phyloP scores from a whole-genome alignment of 1,284 basidiomycete genomes.

The Coniferiporia weirii region DNA sequence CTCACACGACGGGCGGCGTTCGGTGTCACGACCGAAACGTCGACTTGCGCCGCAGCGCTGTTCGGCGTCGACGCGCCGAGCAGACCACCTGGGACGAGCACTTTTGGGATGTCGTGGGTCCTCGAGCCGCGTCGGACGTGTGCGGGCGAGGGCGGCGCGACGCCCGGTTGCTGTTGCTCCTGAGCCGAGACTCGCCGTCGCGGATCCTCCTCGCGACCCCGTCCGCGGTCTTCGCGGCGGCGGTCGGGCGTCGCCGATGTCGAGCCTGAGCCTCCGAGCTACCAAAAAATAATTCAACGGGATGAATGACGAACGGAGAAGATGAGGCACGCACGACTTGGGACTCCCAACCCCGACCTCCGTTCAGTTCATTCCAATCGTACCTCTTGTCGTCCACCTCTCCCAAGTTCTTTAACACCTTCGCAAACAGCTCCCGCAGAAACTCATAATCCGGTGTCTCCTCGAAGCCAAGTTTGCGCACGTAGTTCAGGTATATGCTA shows the following conservation, averaged over 20 bases:
- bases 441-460: conserved; percentile 98
- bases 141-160: conserved; percentile 64
- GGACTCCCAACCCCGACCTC: conserved; percentile 93
- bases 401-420: conserved; percentile 84
- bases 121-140: conserved; percentile 70
- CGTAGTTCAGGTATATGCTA: conserved; percentile 84
- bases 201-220: conserved; percentile 37
- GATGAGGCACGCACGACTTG: conserved; percentile 53
- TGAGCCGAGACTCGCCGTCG: conserved; percentile 39
- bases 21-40: conserved; percentile 54
- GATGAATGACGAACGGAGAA: conserved; percentile 3
- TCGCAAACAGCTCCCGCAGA: conserved; percentile 85
- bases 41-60: conserved; percentile 68
- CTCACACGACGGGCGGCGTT: conserved; percentile 51
- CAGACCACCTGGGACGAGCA: conserved; percentile 40
- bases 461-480: conserved; percentile 85
- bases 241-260: conserved; percentile 44
- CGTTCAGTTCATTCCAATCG: conserved; percentile 88
- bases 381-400: conserved; percentile 87
- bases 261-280: conserved; percentile 46
- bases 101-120: conserved; percentile 51
- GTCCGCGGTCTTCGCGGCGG: conserved; percentile 50
- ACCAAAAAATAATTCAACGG: conserved; percentile 7
- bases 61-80: conserved; percentile 57
- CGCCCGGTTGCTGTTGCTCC: conserved; percentile 35